Base-by-base conservation (phyloP, 106 monocot species). In the Vanilla planifolia region DNA sequence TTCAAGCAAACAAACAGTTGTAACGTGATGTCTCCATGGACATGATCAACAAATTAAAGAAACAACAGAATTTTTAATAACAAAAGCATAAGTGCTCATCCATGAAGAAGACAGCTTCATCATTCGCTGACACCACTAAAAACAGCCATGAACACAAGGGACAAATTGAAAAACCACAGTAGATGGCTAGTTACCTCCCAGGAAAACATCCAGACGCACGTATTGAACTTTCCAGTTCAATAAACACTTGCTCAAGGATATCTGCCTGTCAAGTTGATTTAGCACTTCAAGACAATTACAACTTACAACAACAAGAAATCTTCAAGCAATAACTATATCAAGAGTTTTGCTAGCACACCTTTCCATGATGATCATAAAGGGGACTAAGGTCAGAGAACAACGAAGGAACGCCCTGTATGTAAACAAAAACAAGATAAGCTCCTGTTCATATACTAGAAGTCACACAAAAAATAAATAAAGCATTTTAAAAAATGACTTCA, bases 361-460 rank as follows among this genome's bases (percentile, higher is more conserved):
- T 96, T 47, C 75, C 80, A 52, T 64, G 65, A 14, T 76, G 87
- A 33, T 90, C 84, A 70, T 91, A 96, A 56, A 96, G 70, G 3
- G 90, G 96, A 37, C 79, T 87, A 24, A 96, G 74, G 71, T 96
- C 96, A 68, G 84, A 87, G 71, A 96, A 96, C 61, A 96, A 79
- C 10, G 96, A 96, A 69, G 90, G 96, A 69, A 91, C 81, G 19
- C 96, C 96, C 96, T 96, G 68, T 58, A 68, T 21, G 59, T 17
- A 64, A 35, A 22, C 53, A 57, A 8, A 0, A 57, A 10, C 34
- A 57, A 57, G 57, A 16, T 28, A 16, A 53, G 30, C 53, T 53
- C 27, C 30, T n/a, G 37, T 37, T 37, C 7, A 6, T 37, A 37
- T 37, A 37, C n/a, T n/a, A n/a, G n/a, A n/a, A n/a, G n/a, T n/a